phyloP scores from a whole-genome alignment of 2,329 filamentous ascomycete species.

The Endocalyx cinctus region DNA sequence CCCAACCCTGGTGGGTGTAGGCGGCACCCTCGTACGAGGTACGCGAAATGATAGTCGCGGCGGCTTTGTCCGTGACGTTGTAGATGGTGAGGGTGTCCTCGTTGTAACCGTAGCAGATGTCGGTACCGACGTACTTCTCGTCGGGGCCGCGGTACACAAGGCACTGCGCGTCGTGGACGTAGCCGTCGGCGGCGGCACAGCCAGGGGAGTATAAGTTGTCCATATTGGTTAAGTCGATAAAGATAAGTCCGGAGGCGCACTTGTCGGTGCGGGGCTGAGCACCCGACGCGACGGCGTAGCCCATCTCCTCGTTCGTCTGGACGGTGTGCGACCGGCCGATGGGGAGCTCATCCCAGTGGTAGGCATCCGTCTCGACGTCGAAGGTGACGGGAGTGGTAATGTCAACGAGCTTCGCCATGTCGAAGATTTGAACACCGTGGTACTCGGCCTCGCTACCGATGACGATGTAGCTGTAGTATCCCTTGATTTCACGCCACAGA shows the following conservation, averaged over 20 bases:
- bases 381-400: constrained; percentile 38
- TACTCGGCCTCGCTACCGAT: constrained; percentile 37
- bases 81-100: constrained; percentile 47
- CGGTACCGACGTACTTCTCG: constrained; percentile 36
- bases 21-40: constrained; percentile 49
- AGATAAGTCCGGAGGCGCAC: constrained; percentile 52
- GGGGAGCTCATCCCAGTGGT: constrained; percentile 36
- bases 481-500: constrained; percentile 49
- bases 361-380: constrained; percentile 36
- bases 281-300: constrained; percentile 42
- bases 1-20: constrained; percentile 52
- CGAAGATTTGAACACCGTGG: constrained; percentile 60
- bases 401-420: constrained; percentile 54
- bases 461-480: constrained; percentile 31
- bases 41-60: constrained; percentile 39
- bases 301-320: constrained; percentile 40
- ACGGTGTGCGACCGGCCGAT: constrained; percentile 42
- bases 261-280: constrained; percentile 32
- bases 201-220: constrained; percentile 48
- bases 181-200: constrained; percentile 51
- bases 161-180: constrained; percentile 59
- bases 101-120: constrained; percentile 54
- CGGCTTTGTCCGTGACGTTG: constrained; percentile 43
- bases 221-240: constrained; percentile 52
- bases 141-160: constrained; percentile 50